Conservation (phyloP, 164 flowering plant species). For the Umbilicus rupestris region DNA sequence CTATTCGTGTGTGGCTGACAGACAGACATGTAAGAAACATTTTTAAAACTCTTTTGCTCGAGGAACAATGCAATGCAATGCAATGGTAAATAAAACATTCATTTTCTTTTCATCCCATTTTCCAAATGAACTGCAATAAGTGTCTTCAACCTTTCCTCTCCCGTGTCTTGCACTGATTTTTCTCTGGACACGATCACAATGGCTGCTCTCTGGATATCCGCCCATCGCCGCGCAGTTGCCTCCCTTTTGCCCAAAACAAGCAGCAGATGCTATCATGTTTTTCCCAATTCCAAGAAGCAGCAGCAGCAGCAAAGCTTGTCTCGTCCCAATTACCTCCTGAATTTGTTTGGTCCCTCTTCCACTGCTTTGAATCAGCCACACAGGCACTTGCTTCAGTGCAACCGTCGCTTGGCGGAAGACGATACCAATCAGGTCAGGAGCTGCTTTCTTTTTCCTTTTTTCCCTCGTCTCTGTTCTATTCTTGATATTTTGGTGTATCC, state of each 20-base stretch:
- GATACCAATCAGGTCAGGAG: neutral
- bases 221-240: neutral
- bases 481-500: neutral
- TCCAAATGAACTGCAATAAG: too few species aligned
- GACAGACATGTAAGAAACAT: too few species aligned
- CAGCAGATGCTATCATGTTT: neutral
- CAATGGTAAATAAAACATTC: too few species aligned
- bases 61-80: too few species aligned
- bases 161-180: neutral
- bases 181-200: neutral
- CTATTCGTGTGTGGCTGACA: too few species aligned
- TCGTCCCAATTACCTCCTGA: neutral
- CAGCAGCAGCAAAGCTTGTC: neutral
- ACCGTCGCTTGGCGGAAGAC: neutral
- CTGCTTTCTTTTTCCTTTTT: neutral
- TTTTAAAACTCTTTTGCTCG: too few species aligned
- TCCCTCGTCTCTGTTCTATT: neutral
- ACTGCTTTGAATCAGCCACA: constrained; percentile 1
- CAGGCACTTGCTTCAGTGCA: too few species aligned
- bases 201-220: neutral
- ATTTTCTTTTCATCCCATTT: too few species aligned
- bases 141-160: neutral
- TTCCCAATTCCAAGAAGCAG: neutral
- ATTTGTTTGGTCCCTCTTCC: neutral
- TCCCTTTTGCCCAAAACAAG: neutral